phyloP scores from a whole-genome alignment of 1,284 basidiomycete species.

The Cryptococcus sp. region DNA sequence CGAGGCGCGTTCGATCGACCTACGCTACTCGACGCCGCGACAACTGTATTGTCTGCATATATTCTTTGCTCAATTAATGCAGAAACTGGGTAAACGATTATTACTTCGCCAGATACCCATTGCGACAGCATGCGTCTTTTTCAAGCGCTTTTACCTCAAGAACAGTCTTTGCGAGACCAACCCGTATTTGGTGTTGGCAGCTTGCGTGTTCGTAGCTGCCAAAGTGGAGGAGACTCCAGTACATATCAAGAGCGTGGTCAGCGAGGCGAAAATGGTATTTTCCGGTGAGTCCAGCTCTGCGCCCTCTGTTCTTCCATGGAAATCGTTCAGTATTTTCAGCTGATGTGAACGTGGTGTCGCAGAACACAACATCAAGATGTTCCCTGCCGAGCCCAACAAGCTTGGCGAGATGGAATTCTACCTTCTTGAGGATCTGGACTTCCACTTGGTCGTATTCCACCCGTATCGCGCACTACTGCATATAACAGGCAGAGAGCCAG shows the following conservation, averaged over 20 bases:
- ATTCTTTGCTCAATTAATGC: conserved; percentile 82
- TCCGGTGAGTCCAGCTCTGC: conserved; percentile 60
- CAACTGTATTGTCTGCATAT: conserved; percentile 76
- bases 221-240: conserved; percentile 96
- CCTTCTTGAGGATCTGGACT: conserved; percentile 92
- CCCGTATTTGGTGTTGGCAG: conserved; percentile 85
- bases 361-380: conserved; percentile 70
- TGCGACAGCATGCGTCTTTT: conserved; percentile 90
- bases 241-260: conserved; percentile 89
- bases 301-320: too few relatives aligned
- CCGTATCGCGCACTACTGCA: conserved; percentile 85
- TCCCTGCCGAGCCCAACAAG: conserved; percentile 83
- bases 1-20: conserved; percentile 72
- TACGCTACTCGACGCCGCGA: conserved; percentile 73
- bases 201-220: conserved; percentile 92
- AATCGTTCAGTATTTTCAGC: neutral
- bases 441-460: conserved; percentile 90
- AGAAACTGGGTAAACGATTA: conserved; percentile 82
- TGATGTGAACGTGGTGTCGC: conserved; percentile 20
- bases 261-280: conserved; percentile 77
- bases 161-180: conserved; percentile 93
- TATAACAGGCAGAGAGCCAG: conserved; percentile 62
- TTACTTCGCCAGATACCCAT: conserved; percentile 83
- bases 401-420: conserved; percentile 99
- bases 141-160: conserved; percentile 91